Conservation (phyloP, 1,284 basidiomycete species). For the Moniliella sp. region DNA sequence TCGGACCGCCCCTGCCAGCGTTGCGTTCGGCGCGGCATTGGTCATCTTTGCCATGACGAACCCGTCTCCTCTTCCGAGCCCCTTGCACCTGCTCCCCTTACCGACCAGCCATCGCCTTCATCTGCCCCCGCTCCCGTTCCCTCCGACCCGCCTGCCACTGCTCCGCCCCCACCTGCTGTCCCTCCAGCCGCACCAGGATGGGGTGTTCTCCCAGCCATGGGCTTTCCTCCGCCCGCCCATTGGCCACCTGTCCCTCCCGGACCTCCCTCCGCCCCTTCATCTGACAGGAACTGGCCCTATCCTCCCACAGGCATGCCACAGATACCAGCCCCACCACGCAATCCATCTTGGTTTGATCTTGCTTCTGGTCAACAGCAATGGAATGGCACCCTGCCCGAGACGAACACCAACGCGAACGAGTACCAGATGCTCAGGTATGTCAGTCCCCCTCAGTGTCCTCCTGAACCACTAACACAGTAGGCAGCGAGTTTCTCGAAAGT, state of each 20-base stretch:
- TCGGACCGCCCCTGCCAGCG: slow-evolving; percentile 33
- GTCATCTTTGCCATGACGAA: slow-evolving; percentile 34
- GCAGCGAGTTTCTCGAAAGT: not conserved
- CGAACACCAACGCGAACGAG: not conserved
- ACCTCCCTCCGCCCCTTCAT: not conserved
- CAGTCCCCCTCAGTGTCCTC: no score
- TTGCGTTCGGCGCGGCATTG: slow-evolving; percentile 37
- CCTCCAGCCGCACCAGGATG: not conserved
- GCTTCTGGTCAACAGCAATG: not conserved
- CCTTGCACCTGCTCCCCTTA: not conserved
- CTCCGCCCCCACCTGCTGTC: not conserved
- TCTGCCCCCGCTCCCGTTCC: not conserved
- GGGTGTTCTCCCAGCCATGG: not conserved
- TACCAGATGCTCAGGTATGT: not conserved
- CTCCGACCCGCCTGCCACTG: not conserved
- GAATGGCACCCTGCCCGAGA: not conserved
- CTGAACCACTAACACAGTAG: no score
- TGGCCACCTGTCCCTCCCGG: not conserved
- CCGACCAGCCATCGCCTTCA: not conserved
- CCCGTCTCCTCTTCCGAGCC: slow-evolving; percentile 1
- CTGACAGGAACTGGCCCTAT: not conserved
- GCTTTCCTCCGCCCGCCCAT: not conserved
- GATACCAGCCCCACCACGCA: not conserved
- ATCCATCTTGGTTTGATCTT: not conserved
- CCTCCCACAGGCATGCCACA: no score